Base-by-base conservation (phyloP, 306 rosid species). In the Gleditsia sinensis region DNA sequence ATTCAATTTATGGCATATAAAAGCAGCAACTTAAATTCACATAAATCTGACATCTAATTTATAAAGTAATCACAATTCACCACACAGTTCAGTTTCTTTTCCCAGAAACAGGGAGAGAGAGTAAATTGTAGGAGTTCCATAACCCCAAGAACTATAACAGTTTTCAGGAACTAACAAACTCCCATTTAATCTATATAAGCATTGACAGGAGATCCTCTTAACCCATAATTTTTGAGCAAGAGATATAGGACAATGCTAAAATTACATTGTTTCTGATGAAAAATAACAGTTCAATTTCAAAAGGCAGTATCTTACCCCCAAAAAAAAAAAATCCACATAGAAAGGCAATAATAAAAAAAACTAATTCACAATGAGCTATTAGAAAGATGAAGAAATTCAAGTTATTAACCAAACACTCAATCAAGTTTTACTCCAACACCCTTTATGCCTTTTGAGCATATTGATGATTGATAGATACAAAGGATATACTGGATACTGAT, bases 71-170 rank as follows among this genome's bases (percentile, higher is more conserved):
- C n/a, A n/a, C n/a, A n/a, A n/a, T n/a, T n/a, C n/a, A n/a, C n/a
- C n/a, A n/a, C n/a, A n/a, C n/a, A n/a, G n/a, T n/a, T n/a, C n/a
- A n/a, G n/a, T n/a, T n/a, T n/a, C n/a, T n/a, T n/a, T n/a, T n/a
- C n/a, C n/a, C n/a, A n/a, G n/a, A n/a, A n/a, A n/a, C n/a, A n/a
- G n/a, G n/a, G n/a, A n/a, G n/a, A n/a, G 13, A 2, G 11, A 51
- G 33, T 28, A 0, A 49, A 56, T 68, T 82, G 76, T 69, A 48
- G 78, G 80, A 73, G 74, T 76, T 83, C 59, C 80, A 77, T 63
- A 84, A 84, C 83, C 72, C 74, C 82, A 62, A 80, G 75, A 84
- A 84, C 78, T 68, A 77, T 16, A 72, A 27, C 61, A 84, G 68
- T 84, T 80, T 36, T 48, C 25, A 53, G 27, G 78, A 67, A 84